Evolutionary conservation across 306 rosid species (phyloP).

Genomic region (Prosopis cineraria): DNA sequence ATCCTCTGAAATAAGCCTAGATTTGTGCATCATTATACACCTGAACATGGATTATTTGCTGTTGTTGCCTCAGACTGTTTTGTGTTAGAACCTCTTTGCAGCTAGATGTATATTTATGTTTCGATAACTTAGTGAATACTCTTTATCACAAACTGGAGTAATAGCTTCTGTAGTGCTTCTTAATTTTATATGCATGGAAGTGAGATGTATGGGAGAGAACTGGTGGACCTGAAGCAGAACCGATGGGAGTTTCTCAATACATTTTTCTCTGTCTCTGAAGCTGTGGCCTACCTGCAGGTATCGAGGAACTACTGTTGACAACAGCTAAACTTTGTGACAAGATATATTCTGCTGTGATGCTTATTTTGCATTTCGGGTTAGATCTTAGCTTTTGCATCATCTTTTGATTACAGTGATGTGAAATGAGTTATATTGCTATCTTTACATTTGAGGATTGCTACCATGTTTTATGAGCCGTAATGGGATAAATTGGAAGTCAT

Average conservation of each 20-base stretch:
- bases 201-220: conserved; percentile 96
- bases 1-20: conserved; percentile 28
- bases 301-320: conserved; percentile 28
- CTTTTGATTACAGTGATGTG: conserved; percentile 15
- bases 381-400: conserved; percentile 23
- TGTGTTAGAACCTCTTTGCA: conserved; percentile 5
- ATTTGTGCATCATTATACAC: conserved; percentile 28
- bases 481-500: conserved; percentile 20
- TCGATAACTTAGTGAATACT: conserved; percentile 32
- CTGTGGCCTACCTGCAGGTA: conserved; percentile 99
- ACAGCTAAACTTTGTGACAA: conserved; percentile 21
- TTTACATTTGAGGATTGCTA: conserved; percentile 30
- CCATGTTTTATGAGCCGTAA: conserved; percentile 11
- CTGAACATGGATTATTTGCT: conserved; percentile 24
- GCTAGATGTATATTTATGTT: conserved; percentile 20
- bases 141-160: conserved; percentile 41
- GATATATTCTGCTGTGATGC: conserved; percentile 22
- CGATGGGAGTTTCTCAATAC: conserved; percentile 97
- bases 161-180: conserved; percentile 48
- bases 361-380: conserved; percentile 17
- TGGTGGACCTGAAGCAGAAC: conserved; percentile 89
- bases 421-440: conserved; percentile 13
- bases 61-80: conserved; percentile 20
- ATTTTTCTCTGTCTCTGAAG: conserved; percentile 93
- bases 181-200: conserved; percentile 69